Evolutionary conservation across 257 asterid species (phyloP), one percentile per base, ranked within the genome.

Genomic region (Penstemon newberryi): DNA sequence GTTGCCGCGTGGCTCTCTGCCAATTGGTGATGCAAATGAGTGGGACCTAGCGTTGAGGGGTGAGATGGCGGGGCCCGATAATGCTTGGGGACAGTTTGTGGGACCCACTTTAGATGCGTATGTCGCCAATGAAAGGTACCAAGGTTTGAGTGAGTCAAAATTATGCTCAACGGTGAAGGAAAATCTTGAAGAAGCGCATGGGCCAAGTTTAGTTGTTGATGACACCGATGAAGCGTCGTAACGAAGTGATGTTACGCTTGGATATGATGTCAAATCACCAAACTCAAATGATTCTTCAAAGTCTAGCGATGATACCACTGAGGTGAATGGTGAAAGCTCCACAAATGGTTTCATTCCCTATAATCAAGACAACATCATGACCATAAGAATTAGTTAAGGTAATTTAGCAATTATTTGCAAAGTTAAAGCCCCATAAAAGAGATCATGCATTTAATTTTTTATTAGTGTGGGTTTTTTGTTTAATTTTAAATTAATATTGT

Each of bases 341-440:
- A 94, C 85, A 40, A 94, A 94, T 7, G 99, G 79, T 76, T 73
- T 91, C 64, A 91, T 82, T 4, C 99, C 99, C 99, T 94, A 5
- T 10, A 41, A 67, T 25, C 40, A 64, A 3, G 4, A 58, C 37
- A 56, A 60, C 1, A 39, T 6, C 11, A 11, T 25, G 46, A 51
- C 37, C n/a, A 61, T 38, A 36, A 42, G n/a, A 38, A 25, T 15
- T 25, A 25, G 33, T 25, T 25, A 25, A 25, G 33, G 33, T 25
- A 25, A 25, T 25, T 25, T 25, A 25, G 33, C 33, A 25, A 25
- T 25, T 25, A 25, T 25, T 25, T 2, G 2, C 33, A 25, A 25
- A 25, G 33, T 1, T 25, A 2, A 0, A 2, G 33, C 2, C 2
- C 2, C 2, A 1, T 0, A 25, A 0, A 25, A 25, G 33, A 25